Evolutionary conservation across 1,284 basidiomycete genomes (phyloP), one percentile per base, ranked within the genome.

Genomic region (Tylopilus sp.): DNA sequence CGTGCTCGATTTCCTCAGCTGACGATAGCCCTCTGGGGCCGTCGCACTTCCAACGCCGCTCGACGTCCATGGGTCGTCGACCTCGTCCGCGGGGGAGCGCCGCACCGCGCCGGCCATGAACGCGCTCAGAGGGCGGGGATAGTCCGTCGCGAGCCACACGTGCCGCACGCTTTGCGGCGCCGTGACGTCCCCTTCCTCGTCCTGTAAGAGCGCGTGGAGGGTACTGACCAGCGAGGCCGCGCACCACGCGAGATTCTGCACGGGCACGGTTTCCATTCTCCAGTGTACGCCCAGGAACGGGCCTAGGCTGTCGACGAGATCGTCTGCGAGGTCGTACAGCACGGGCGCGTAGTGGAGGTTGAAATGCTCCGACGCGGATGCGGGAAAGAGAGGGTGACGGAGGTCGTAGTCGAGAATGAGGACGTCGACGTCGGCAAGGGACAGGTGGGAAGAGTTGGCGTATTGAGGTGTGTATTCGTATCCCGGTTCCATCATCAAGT

Each of bases 81-180:
- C 29, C 4, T 16, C 12, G 3, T 37, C 36, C 37, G 25, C n/a
- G n/a, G n/a, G n/a, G n/a, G n/a, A n/a, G n/a, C n/a, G n/a, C n/a
- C n/a, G n/a, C n/a, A n/a, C n/a, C n/a, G n/a, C n/a, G n/a, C n/a
- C n/a, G n/a, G n/a, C n/a, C n/a, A n/a, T 15, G 23, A 43, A 49
- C 30, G 50, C 23, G 41, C 50, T 7, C 40, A 63, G 49, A 34
- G 69, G 62, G 41, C 63, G 60, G 1, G 74, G 73, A 47, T 74
- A 69, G 54, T 79, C 77, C 31, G 71, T 76, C 0, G 74, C 74
- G 25, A 79, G 64, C 76, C 75, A 80, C 1, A 77, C 66, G 4
- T 65, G 64, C 6, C 59, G 59, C 34, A 73, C 58, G 21, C 63
- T 66, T 21, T 58, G n/a, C n/a, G n/a, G n/a, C 52, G 2, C 59